Base-by-base conservation (phyloP, 169 alveolate species). In the Plasmodium berghei region DNA sequence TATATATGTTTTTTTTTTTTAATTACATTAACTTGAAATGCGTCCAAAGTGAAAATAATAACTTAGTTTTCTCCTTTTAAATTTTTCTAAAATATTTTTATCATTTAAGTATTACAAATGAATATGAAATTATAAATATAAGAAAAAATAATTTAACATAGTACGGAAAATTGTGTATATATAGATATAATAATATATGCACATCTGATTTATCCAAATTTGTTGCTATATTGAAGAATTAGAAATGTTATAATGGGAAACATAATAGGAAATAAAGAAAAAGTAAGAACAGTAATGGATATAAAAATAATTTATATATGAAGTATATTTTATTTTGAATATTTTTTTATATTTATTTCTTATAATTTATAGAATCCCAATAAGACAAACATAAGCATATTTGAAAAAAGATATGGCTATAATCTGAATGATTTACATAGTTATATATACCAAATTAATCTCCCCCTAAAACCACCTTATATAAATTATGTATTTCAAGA, bases 341-440 rank as follows among this genome's bases (percentile, higher is more conserved):
- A 67, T 67, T 10, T 45, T 4, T 18, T 9, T 42, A 24, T 26
- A 9, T 24, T 62, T 18, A 24, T 56, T 12, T 63, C 34, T 16
- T 52, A 14, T 42, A 5, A n/a, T 49, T 10, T 74, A 26, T 34
- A 74, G 74, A 74, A 74, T 61, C 20, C 20, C n/a, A 62, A 74
- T 48, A 62, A 62, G 73, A 24, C 54, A 18, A 74, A 74, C 70
- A 74, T 74, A 61, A 74, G 22, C 16, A 74, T 55, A 24, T 74
- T 74, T 24, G 88, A 74, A 64, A 74, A 74, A 52, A 61, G 88
- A 20, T 74, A 74, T 52, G 88, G 88, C 14, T 74, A 74, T 22
- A 74, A 74, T 54, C 46, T 74, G 88, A 74, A 74, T 64, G 88
- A 74, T 24, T 40, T 74, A 26, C 88, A 74, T 26, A 74, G 88